Conservation (phyloP, 352 stramenopile species). For the Pythium apleroticum region DNA sequence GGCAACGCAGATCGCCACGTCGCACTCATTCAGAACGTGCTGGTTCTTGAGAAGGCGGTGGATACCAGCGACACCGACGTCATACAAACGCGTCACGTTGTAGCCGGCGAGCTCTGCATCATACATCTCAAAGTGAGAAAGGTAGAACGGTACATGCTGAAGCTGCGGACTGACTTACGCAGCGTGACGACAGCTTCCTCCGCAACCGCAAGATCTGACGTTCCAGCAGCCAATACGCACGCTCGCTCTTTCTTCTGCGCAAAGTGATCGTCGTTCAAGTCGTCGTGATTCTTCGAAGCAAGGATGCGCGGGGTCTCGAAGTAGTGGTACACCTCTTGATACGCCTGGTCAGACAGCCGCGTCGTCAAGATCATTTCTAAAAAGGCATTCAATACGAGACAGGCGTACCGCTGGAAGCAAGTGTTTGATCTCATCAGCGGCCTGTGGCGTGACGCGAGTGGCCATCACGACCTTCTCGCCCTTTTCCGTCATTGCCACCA, state of each 20-base stretch:
- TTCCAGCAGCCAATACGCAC: constrained; percentile 94
- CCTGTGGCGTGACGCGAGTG: constrained; percentile 63
- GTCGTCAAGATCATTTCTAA: no score
- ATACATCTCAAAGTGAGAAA: not conserved
- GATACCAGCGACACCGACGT: constrained; percentile 94
- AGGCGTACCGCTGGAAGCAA: constrained; percentile 38
- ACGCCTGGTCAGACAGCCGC: no score
- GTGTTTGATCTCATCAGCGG: constrained; percentile 40
- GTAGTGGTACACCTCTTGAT: constrained; percentile 35
- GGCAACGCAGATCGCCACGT: constrained; percentile 95
- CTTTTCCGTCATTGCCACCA: constrained; percentile 85
- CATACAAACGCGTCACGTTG: constrained; percentile 82
- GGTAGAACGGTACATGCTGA: not conserved
- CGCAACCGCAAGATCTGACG: constrained; percentile 94
- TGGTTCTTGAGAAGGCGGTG: constrained; percentile 90
- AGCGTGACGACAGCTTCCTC: constrained; percentile 96
- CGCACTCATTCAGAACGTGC: constrained; percentile 79
- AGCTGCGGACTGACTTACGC: constrained; percentile 29
- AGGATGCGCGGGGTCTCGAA: constrained; percentile 74
- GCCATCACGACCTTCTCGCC: constrained; percentile 74
- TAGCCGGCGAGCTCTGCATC: constrained; percentile 85
- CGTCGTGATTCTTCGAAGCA: constrained; percentile 39
- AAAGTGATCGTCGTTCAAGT: not conserved
- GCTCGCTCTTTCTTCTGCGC: constrained; percentile 3
- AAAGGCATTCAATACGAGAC: no score